Conservation (phyloP, 2,329 filamentous ascomycete species). For the Sporothrix luriei region DNA sequence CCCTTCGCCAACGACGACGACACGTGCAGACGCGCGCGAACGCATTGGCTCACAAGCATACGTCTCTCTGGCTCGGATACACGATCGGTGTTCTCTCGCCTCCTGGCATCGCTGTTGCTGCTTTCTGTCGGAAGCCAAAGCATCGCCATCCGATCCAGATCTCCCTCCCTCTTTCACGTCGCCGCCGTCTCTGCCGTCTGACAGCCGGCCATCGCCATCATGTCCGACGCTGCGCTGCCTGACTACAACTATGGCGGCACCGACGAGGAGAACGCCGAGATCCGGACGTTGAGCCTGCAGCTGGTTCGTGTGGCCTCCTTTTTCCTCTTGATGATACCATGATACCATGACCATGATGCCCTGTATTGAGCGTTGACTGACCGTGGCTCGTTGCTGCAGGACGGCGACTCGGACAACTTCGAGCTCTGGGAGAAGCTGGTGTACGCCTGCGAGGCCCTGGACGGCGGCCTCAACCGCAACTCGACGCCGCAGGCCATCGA, state of each 20-base stretch:
- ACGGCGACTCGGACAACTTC: slow-evolving; percentile 81
- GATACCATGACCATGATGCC: no score
- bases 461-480: slow-evolving; percentile 93
- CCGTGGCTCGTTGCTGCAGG: slow-evolving; percentile 44
- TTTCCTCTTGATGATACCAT: not conserved
- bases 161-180: not conserved
- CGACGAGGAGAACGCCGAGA: slow-evolving; percentile 80
- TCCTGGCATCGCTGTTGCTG: not conserved
- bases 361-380: not conserved
- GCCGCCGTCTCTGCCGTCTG: not conserved
- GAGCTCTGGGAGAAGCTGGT: slow-evolving; percentile 94
- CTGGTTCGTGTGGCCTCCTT: slow-evolving; percentile 62
- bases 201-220: not conserved
- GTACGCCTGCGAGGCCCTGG: slow-evolving; percentile 76
- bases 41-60: not conserved
- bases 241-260: slow-evolving; percentile 73
- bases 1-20: not conserved
- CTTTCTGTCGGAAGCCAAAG: not conserved
- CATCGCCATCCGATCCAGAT: not conserved
- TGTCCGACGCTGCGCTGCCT: slow-evolving; percentile 50
- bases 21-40: not conserved
- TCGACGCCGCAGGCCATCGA: slow-evolving; percentile 92
- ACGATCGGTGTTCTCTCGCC: not conserved
- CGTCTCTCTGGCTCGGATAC: not conserved
- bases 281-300: slow-evolving; percentile 75